Base-by-base conservation (phyloP, 2,329 filamentous ascomycete species). In the Byssochlamys sp. region DNA sequence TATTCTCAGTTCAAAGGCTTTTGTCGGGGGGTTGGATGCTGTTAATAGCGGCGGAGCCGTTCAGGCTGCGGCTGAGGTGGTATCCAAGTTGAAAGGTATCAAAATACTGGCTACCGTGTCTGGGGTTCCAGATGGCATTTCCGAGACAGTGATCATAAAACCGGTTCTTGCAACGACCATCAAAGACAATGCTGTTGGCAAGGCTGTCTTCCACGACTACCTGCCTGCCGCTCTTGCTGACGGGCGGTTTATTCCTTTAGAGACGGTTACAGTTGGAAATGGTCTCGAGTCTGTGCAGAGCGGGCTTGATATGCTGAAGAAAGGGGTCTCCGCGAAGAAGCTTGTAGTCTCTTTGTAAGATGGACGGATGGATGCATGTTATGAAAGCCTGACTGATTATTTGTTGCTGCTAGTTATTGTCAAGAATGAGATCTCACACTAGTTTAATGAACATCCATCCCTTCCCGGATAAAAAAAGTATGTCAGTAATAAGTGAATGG, bases 151-250 rank as follows among this genome's bases (percentile, higher is more conserved):
- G 1, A 53, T 57, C 2, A 60, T 60, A 2, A 67, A 66, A 27
- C 64, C 62, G 35, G 61, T 73, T 0, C 68, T 68, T 55, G 67
- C 63, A 26, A 53, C 60, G 0, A 59, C 63, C 9, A 53, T 71
- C 4, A 64, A 57, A 52, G 56, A 62, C 2, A 70, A 67, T 55
- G 65, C 67, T 29, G 64, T 71, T 54, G 65, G 67, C 1, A 28
- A 53, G 27, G 25, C 27, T 3, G 28, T 78, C 24, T 78, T 70
- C 61, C 66, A 67, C 9, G 69, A 71, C 29, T 77, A 69, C 58
- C 54, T 45, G 7, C 39, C 39, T 19, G 19, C n/a, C 14, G 39
- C 39, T 19, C 14, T 45, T 2, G 39, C n/a, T n/a, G 19, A 45
- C 4, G 39, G 39, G n/a, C n/a, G 19, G 39, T 45, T 45, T 19